Conservation (phyloP, 495 filamentous ascomycete genomes). For the Sphaerosporella brunnea region DNA sequence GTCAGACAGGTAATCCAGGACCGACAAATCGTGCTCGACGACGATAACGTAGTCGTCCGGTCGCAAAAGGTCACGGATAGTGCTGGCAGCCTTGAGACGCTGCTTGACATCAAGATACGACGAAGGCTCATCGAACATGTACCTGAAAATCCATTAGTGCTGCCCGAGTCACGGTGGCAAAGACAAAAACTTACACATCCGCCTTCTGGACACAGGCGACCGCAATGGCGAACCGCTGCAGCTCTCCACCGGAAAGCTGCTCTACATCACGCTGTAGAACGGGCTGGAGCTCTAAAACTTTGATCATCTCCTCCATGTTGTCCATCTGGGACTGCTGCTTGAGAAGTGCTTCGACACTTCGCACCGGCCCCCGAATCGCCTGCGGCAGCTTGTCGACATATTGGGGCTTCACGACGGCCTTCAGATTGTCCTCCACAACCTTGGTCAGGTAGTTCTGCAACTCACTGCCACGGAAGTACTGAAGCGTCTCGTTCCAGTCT, state of each 20-base stretch:
- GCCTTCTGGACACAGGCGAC: slow-evolving; percentile 89
- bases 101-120: slow-evolving; percentile 98
- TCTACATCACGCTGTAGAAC: slow-evolving; percentile 76
- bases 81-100: slow-evolving; percentile 74
- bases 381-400: slow-evolving; percentile 96
- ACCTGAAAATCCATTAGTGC: slow-evolving; percentile 32
- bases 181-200: slow-evolving; percentile 55
- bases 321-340: slow-evolving; percentile 53
- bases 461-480: slow-evolving; percentile 93
- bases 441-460: slow-evolving; percentile 99
- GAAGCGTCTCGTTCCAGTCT: slow-evolving; percentile 97
- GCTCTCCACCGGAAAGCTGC: slow-evolving; percentile 84
- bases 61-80: slow-evolving; percentile 74
- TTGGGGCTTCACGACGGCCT: slow-evolving; percentile 95
- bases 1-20: slow-evolving; percentile 94
- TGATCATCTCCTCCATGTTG: slow-evolving; percentile 69
- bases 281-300: slow-evolving; percentile 75
- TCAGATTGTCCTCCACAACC: slow-evolving; percentile 84
- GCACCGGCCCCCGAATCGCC: slow-evolving; percentile 62
- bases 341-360: slow-evolving; percentile 59
- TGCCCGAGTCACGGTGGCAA: slow-evolving; percentile 4
- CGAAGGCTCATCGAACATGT: slow-evolving; percentile 99
- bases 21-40: slow-evolving; percentile 95
- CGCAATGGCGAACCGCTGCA: slow-evolving; percentile 93
- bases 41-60: slow-evolving; percentile 93